These are phyloP conservation scores for Nymphaea colorata DNA, from an alignment of 164 flowering plant genomes.

Conservation along the genomic window DNA sequence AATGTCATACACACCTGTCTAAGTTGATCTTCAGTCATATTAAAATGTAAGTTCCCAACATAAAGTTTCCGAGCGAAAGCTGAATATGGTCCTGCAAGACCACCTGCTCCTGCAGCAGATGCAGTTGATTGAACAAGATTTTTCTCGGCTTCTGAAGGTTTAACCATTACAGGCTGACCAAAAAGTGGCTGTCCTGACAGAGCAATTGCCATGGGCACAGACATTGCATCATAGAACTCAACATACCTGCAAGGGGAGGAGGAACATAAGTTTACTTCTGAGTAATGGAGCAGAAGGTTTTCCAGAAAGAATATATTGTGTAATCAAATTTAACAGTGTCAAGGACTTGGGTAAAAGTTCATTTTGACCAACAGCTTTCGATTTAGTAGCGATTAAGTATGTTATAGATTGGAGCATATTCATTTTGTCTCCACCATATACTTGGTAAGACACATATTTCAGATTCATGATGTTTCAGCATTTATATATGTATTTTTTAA, in stretches of 20 bases:
- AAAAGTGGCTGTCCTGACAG: conserved; percentile 77
- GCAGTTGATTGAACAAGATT: conserved; percentile 84
- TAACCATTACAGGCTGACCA: conserved; percentile 93
- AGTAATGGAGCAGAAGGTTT: too few species aligned
- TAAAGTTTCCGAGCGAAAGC: conserved; percentile 74
- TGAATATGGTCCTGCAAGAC: conserved; percentile 21
- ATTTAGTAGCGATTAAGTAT: too few species aligned
- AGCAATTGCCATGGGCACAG: conserved; percentile 96
- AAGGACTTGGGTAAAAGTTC: too few species aligned
- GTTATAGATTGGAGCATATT: too few species aligned
- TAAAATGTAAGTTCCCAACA: conserved; percentile 90
- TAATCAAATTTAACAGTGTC: too few species aligned
- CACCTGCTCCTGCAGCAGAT: conserved; percentile 37
- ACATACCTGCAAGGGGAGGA: conserved; percentile 27
- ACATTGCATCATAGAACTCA: conserved; percentile 89
- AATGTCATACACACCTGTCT: conserved; percentile 40
- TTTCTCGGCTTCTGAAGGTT: conserved; percentile 89
- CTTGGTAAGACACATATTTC: too few species aligned
- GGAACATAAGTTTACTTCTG: too few species aligned
- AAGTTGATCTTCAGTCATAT: conserved; percentile 82
- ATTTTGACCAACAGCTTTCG: too few species aligned
- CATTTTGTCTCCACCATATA: too few species aligned
- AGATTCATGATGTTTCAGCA: too few species aligned
- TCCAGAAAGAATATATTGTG: too few species aligned
- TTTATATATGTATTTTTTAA: too few species aligned